A percentile compares a stretch with the other conserved stretches of the same genome.
Conservation (phyloP, 345 rosid genomes). For the Pugionium cornutum region DNA sequence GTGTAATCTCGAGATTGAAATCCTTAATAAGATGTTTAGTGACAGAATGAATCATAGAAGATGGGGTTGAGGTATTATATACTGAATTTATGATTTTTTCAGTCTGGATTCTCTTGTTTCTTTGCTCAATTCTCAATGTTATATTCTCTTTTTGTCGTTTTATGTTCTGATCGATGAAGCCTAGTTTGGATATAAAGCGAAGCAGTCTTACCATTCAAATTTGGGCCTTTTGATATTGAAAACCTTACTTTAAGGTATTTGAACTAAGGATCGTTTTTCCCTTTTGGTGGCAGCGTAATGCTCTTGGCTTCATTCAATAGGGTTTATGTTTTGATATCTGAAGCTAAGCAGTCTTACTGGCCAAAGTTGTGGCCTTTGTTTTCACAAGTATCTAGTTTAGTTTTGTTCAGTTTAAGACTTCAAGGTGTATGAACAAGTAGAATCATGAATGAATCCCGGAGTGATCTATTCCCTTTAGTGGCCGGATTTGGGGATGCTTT, state of each 20-base stretch:
- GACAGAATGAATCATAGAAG: background rate
- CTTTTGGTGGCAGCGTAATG: background rate
- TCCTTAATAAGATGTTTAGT: background rate
- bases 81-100: background rate
- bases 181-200: background rate
- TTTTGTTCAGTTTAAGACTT: too few relatives aligned
- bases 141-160: background rate
- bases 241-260: slow-evolving; percentile 3
- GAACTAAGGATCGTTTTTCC: background rate
- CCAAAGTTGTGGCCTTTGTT: background rate
- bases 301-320: background rate
- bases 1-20: background rate
- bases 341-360: too few relatives aligned
- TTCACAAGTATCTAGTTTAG: too few relatives aligned
- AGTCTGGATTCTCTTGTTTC: slow-evolving; percentile 3
- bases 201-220: slow-evolving; percentile 10
- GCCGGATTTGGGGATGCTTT: background rate
- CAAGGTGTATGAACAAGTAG: too few relatives aligned
- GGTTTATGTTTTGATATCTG: background rate
- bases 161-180: background rate
- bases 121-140: background rate
- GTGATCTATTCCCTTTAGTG: background rate
- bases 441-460: too few relatives aligned
- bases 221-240: slow-evolving; percentile 15
- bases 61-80: background rate